Evolutionary conservation across 768 basidiomycete genomes (phyloP).

Genomic region (Rhodotorula toruloides): DNA sequence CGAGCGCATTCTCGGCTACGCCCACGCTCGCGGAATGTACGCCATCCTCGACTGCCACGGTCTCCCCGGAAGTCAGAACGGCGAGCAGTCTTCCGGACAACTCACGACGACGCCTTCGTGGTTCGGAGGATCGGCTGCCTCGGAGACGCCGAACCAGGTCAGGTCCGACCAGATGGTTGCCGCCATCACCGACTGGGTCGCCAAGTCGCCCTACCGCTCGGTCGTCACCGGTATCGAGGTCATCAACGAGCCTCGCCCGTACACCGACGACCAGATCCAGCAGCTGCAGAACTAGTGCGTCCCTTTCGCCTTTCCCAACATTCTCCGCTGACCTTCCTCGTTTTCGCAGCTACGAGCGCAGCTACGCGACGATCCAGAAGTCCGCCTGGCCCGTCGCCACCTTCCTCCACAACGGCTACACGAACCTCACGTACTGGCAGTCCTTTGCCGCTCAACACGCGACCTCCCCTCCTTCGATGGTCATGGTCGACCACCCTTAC

Average conservation of each 20-base stretch:
- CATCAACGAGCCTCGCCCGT: constrained; percentile 41
- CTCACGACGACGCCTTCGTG: constrained; percentile 19
- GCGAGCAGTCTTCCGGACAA: constrained; percentile 41
- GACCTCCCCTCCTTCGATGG: constrained; percentile 25
- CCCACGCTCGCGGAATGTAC: constrained; percentile 39
- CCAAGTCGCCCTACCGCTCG: constrained; percentile 40
- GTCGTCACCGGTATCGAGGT: constrained; percentile 39
- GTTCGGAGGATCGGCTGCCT: constrained; percentile 18
- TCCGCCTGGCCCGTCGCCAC: constrained; percentile 29
- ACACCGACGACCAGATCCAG: constrained; percentile 32
- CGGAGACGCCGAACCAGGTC: constrained; percentile 30
- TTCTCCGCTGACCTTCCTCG: constrained; percentile 9
- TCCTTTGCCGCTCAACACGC: constrained; percentile 1
- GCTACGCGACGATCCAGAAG: constrained; percentile 27
- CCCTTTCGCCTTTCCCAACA: background rate
- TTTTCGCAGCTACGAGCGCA: constrained; percentile 14
- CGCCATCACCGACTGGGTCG: constrained; percentile 40
- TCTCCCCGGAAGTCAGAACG: constrained; percentile 44
- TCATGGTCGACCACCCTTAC: constrained; percentile 30
- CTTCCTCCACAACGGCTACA: constrained; percentile 33
- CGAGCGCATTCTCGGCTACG: constrained; percentile 34
- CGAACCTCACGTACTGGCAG: constrained; percentile 23
- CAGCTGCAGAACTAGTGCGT: constrained; percentile 38
- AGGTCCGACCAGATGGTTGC: constrained; percentile 37
- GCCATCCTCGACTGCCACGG: constrained; percentile 41